phyloP scores from a whole-genome alignment of 768 basidiomycete genomes.

The Dictyophora rubrovolvata region DNA sequence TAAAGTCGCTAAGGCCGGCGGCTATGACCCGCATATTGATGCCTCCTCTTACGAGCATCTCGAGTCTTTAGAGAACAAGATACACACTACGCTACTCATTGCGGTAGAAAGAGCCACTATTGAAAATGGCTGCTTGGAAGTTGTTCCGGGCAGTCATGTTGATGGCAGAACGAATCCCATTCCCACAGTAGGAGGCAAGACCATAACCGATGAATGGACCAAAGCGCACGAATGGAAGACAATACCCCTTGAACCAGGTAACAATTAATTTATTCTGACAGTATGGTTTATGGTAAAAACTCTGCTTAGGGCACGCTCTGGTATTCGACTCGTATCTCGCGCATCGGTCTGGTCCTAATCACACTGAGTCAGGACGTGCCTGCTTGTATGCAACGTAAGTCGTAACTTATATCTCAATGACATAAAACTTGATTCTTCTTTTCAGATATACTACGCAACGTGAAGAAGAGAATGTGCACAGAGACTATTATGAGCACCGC shows the following conservation, averaged over 20 bases:
- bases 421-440: neutral
- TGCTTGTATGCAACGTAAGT: constrained; percentile 14
- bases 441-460: neutral
- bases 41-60: constrained; percentile 15
- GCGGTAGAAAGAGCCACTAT: constrained; percentile 14
- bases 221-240: neutral
- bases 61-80: constrained; percentile 11
- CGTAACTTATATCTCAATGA: neutral
- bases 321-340: constrained; percentile 16
- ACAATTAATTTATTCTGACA: neutral
- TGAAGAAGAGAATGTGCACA: constrained; percentile 3
- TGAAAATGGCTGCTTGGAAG: constrained; percentile 14
- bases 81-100: constrained; percentile 7
- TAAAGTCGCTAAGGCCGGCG: constrained; percentile 14
- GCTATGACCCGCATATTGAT: constrained; percentile 15
- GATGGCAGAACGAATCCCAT: neutral
- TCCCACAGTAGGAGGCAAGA: constrained; percentile 10
- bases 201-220: constrained; percentile 7
- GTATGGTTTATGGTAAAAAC: constrained; percentile 2
- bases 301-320: constrained; percentile 8
- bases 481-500: constrained; percentile 6
- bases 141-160: constrained; percentile 13
- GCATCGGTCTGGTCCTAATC: constrained; percentile 15
- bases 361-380: constrained; percentile 10
- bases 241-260: constrained; percentile 11